phyloP scores from a whole-genome alignment of 352 stramenopile species.

The Phytophthora cryptogea region DNA sequence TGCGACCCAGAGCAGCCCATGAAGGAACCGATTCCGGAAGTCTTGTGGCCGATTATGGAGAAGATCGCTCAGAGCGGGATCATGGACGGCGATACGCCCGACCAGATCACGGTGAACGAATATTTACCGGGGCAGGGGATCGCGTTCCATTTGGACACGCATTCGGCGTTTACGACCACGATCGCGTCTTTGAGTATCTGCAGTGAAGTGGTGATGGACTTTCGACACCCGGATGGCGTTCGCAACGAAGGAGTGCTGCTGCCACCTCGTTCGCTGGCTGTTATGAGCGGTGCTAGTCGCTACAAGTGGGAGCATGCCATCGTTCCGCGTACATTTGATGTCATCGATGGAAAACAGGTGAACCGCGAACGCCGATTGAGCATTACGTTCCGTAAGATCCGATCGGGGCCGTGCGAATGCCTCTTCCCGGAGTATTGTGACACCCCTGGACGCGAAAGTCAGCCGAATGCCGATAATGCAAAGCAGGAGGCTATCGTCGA shows the following conservation, averaged over 20 bases:
- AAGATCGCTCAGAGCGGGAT: constrained; percentile 53
- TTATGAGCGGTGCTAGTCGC: constrained; percentile 83
- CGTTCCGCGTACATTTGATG: constrained; percentile 78
- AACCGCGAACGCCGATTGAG: constrained; percentile 72
- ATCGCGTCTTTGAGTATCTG: constrained; percentile 83
- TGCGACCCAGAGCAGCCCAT: constrained; percentile 61
- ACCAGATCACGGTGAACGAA: constrained; percentile 91
- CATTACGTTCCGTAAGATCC: constrained; percentile 90
- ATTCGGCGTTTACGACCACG: constrained; percentile 84
- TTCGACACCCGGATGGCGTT: constrained; percentile 61
- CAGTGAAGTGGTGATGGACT: constrained; percentile 88
- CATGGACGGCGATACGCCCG: constrained; percentile 59
- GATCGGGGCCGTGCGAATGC: constrained; percentile 67
- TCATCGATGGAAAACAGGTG: constrained; percentile 77
- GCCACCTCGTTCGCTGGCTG: constrained; percentile 71
- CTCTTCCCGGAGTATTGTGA: constrained; percentile 76
- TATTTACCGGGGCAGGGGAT: constrained; percentile 91
- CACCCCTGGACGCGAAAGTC: constrained; percentile 26
- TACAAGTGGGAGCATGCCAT: constrained; percentile 92
- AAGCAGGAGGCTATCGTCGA: constrained; percentile 4
- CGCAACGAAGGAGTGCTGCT: constrained; percentile 68
- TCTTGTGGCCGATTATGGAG: constrained; percentile 49
- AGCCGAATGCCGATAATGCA: constrained; percentile 7
- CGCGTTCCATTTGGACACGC: constrained; percentile 87
- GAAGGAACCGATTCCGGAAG: constrained; percentile 47